Evolutionary conservation across 1,284 basidiomycete genomes (phyloP), one percentile per base, ranked within the genome.

Genomic region (Phellopilus nigrolimitatus): DNA sequence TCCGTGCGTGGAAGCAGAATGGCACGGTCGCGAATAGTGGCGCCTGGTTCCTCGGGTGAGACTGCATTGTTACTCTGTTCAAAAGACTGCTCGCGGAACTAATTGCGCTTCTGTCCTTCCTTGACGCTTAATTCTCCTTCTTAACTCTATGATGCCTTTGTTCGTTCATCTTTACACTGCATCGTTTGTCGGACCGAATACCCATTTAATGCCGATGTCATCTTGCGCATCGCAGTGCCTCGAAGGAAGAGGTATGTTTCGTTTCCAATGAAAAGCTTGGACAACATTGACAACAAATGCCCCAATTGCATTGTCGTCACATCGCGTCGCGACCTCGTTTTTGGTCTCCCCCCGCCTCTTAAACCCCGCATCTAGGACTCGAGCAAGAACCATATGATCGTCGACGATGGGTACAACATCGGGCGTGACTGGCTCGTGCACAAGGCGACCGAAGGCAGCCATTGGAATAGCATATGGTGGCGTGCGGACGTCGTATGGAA

Each of bases 391-490:
- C 88, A 91, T 61, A 80, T 72, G 64, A 90, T 91, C 48, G 73
- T 80, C 17, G 76, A 79, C 7, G 68, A 91, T 53, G 88, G 88
- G 4, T 91, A 88, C 60, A 89, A 91, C 59, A 68, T 84, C 41
- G 86, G 88, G 9, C 79, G 88, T 15, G 83, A 91, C 65, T 80
- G 73, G 68, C 69, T 91, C 48, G 84, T 90, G 19, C 71, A 75
- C 36, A 76, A 71, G 9, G 86, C 88, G n/a, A 61, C 75, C 19
- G 63, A 71, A 6, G 82, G 80, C 15, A 76, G 75, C 45, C 71
- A 71, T 27, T 82, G 78, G 77, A 74, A 75, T 31, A 75, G 78
- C 8, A 74, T 75, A 57, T 79, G 74, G 71, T 90, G 88, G 87
- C 68, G 71, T 56, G 84, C 86, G 1, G 78, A 85, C 1, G 74